phyloP scores from a whole-genome alignment of 495 filamentous ascomycete species.

The Podospora pseudopauciseta region DNA sequence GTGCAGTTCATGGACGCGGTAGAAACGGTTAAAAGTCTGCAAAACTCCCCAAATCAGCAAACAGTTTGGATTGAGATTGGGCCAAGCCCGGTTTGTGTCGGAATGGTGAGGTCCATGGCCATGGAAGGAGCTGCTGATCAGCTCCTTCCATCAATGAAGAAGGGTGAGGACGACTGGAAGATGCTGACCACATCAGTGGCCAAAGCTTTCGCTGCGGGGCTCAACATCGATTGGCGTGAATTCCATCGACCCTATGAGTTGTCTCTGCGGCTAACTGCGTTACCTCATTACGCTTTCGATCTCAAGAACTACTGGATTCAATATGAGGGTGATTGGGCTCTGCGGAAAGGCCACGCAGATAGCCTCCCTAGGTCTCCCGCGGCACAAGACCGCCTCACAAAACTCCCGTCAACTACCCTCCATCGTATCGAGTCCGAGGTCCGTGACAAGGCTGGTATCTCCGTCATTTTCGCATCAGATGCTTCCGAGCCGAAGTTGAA shows the following conservation, averaged over 20 bases:
- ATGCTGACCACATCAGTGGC: slow-evolving; percentile 53
- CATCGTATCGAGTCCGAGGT: slow-evolving; percentile 46
- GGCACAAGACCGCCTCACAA: slow-evolving; percentile 49
- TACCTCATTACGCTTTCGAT: slow-evolving; percentile 71
- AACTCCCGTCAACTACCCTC: slow-evolving; percentile 39
- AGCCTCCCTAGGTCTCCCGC: slow-evolving; percentile 23
- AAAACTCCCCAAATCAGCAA: slow-evolving; percentile 24
- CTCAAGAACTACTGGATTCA: slow-evolving; percentile 80
- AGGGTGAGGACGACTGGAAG: slow-evolving; percentile 55
- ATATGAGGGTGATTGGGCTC: slow-evolving; percentile 56
- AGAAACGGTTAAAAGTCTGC: slow-evolving; percentile 17
- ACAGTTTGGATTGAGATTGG: slow-evolving; percentile 60
- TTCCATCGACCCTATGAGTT: slow-evolving; percentile 64
- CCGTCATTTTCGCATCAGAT: slow-evolving; percentile 54
- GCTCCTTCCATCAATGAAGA: slow-evolving; percentile 46
- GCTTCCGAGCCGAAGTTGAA: slow-evolving; percentile 50
- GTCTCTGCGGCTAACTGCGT: slow-evolving; percentile 54
- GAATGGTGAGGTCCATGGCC: slow-evolving; percentile 62
- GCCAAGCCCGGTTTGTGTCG: slow-evolving; percentile 60
- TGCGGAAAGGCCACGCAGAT: slow-evolving; percentile 12
- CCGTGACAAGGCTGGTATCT: slow-evolving; percentile 36
- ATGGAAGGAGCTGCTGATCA: slow-evolving; percentile 41
- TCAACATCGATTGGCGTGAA: slow-evolving; percentile 67
- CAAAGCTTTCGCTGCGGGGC: slow-evolving; percentile 56
- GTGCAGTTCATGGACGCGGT: slow-evolving; percentile 45